phyloP scores from a whole-genome alignment of 163 green algal species.

The Scenedesmus sp. region DNA sequence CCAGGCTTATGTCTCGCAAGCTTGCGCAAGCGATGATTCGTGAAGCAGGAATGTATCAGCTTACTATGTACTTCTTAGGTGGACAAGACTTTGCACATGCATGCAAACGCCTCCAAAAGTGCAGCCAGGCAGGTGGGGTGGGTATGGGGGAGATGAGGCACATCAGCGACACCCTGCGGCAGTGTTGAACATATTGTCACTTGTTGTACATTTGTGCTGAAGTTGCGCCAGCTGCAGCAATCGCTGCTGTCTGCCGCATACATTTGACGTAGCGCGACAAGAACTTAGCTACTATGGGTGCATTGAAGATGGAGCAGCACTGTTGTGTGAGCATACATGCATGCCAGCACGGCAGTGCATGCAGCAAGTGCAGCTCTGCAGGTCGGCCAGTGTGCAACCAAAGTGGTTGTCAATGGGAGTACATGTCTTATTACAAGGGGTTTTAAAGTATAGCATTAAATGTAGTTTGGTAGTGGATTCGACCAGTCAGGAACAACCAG shows the following conservation, averaged over 20 bases:
- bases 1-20: no score
- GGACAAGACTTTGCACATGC: background rate
- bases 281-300: background rate
- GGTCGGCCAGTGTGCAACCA: no score
- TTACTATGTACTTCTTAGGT: constrained; percentile 1
- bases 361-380: no score
- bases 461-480: background rate
- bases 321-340: no score
- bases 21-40: no score
- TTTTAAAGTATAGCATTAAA: background rate
- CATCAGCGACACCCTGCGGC: background rate
- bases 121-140: background rate
- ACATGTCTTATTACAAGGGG: background rate
- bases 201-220: background rate
- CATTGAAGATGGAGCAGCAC: background rate
- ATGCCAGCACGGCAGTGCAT: no score
- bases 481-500: background rate
- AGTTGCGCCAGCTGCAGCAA: background rate
- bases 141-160: background rate
- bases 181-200: background rate
- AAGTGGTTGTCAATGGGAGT: no score
- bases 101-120: background rate
- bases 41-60: background rate
- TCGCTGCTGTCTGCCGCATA: background rate
- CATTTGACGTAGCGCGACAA: background rate